Evolutionary conservation across 768 basidiomycete species (phyloP).

Genomic region (Phanerodontia chrysosporium): DNA sequence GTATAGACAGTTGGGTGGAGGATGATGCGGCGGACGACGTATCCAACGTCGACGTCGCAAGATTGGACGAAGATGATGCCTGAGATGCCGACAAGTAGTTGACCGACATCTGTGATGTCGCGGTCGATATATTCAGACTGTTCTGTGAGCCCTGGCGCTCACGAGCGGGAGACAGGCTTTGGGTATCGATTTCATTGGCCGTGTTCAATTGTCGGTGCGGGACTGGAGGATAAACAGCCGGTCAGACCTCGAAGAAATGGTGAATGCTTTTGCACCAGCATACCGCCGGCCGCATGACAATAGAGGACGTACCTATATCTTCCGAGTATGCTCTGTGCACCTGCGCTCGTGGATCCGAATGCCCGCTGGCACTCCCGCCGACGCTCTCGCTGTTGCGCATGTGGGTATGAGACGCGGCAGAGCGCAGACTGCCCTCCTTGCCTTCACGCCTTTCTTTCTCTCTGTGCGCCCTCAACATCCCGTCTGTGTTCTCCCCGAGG

Average conservation of each 20-base stretch:
- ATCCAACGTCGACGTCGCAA: conserved; percentile 2
- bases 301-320: conserved; percentile 27
- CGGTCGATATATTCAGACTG: conserved; percentile 9
- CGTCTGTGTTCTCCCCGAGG: conserved; percentile 43
- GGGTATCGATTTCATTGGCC: background rate
- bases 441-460: conserved; percentile 27
- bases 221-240: conserved; percentile 1
- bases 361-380: conserved; percentile 3
- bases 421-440: conserved; percentile 24
- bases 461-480: conserved; percentile 27
- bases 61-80: conserved; percentile 10
- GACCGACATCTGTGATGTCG: conserved; percentile 3
- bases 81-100: conserved; percentile 9
- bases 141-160: conserved; percentile 21
- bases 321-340: conserved; percentile 28
- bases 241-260: conserved; percentile 9
- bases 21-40: conserved; percentile 6
- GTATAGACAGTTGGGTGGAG: background rate
- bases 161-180: conserved; percentile 11
- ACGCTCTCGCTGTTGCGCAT: conserved; percentile 23
- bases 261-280: background rate
- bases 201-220: conserved; percentile 4
- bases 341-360: conserved; percentile 23
- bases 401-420: conserved; percentile 27
- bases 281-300: conserved; percentile 2